phyloP scores from a whole-genome alignment of 768 basidiomycete genomes.

The Coprinopsis cinerea region DNA sequence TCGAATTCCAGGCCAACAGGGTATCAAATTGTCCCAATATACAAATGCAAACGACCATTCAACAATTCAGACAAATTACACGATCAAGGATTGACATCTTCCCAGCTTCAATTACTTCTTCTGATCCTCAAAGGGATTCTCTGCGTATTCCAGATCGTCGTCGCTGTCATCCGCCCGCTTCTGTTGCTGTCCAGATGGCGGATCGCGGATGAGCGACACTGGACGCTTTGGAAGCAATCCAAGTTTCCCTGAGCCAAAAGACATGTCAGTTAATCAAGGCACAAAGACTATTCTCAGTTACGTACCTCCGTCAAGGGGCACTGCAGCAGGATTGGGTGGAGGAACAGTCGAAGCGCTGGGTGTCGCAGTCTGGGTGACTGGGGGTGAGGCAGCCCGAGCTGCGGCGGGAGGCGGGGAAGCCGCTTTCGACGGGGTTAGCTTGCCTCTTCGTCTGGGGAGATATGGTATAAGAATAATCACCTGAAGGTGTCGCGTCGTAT shows the following conservation, averaged over 20 bases:
- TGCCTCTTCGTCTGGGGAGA: background rate
- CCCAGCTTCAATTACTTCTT: conserved; percentile 13
- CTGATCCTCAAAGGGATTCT: conserved; percentile 68
- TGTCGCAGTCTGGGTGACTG: too few relatives aligned
- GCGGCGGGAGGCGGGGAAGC: conserved; percentile 2
- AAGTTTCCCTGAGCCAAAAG: conserved; percentile 43
- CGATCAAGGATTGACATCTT: background rate
- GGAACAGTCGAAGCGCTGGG: conserved; percentile 7
- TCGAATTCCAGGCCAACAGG: too few relatives aligned
- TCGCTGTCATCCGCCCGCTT: conserved; percentile 28
- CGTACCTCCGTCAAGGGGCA: conserved; percentile 29
- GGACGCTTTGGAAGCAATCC: conserved; percentile 72
- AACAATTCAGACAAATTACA: too few relatives aligned
- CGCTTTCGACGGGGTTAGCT: background rate
- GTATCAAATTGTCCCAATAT: background rate
- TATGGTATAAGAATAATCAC: conserved; percentile 1
- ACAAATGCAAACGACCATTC: too few relatives aligned
- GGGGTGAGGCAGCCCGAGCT: background rate
- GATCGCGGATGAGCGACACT: conserved; percentile 40
- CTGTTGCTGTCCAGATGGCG: conserved; percentile 15
- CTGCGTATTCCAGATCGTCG: conserved; percentile 65
- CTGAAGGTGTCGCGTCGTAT: conserved; percentile 14
- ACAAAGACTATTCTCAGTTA: background rate
- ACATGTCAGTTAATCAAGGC: conserved; percentile 3
- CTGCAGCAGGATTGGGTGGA: conserved; percentile 11